Evolutionary conservation across 306 rosid genomes (phyloP), one percentile per base, ranked within the genome.

Genomic region (Trifolium dubium): DNA sequence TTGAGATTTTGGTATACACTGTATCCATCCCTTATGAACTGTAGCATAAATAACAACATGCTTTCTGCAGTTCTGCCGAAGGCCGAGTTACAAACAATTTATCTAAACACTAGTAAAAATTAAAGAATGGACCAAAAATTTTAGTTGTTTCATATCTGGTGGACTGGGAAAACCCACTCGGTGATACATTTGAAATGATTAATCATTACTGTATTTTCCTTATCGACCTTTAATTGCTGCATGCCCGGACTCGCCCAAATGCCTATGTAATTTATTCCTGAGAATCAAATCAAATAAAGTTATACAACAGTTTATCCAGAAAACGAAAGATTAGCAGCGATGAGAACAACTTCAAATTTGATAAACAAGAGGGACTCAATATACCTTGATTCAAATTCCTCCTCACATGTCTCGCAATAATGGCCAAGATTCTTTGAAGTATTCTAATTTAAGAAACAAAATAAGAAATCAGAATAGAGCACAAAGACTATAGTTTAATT

Each of bases 341-440:
- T 49, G 34, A 70, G 10, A 70, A 10, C 15, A 19, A 31, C 14
- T 15, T 17, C 4, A 30, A 39, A 19, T 35, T 30, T 62, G 43
- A 77, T 13, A 13, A 6, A 49, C n/a, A 40, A 46, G 30, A 54
- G 67, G 35, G 32, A 34, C 23, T 8, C 61, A 60, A 55, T 41
- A 58, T 88, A 95, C 98, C 93, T 94, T 19, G 99, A 85, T 37
- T 86, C 98, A 80, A 95, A 95, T 58, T 95, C 96, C 85, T 85
- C 93, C 29, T 92, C 96, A 46, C 98, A 92, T 6, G 89, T 41
- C 5, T 87, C 96, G 11, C 99, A 95, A 10, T 30, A 6, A 72
- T 87, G 85, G 81, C 83, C 77, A 47, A 80, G 69, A 75, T 88
- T 84, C 86, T 87, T 91, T 1, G 82, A 76, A 23, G 83, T 51